Base-by-base conservation (phyloP, 2,329 filamentous ascomycete genomes). In the Talaromyces sp. region DNA sequence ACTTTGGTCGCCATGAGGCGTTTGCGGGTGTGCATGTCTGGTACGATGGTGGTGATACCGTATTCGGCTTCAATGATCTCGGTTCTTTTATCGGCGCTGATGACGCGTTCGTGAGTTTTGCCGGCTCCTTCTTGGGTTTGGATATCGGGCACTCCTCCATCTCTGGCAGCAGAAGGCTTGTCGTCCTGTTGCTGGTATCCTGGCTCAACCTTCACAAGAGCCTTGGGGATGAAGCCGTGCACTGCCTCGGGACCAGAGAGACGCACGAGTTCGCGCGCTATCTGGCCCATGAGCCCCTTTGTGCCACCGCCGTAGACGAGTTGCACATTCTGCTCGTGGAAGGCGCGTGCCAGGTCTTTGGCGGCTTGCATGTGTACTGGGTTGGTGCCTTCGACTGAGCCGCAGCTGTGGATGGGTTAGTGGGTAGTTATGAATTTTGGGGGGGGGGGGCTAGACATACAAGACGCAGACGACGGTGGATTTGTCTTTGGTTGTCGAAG, bases 241-340 rank as follows among this genome's bases (percentile, higher is more conserved):
- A 98, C 95, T 13, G 90, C 81, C 60, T 88, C 78, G 0, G 93
- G 92, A 2, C 95, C 94, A 5, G 89, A 88, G 68, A 97, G 87
- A 0, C 90, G 84, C 70, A 96, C 92, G 33, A 99, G 88, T 0
- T 92, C 93, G 72, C 89, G 90, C 54, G 95, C 92, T 11, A 98
- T 80, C 75, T 97, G 93, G 74, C 95, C 95, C 95, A 99, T 99
- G 54, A 99, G 85, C 10, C 95, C 95, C 43, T 92, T 88, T 2
- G 94, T 98, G 73, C 95, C 95, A 70, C 95, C 95, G 70, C 95
- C 95, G 78, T 98, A 99, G 69, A 98, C 93, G 50, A 99, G 87
- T 10, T 86, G 85, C 72, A 96, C 92, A 76, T 91, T 88, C 73
- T 90, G 85, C 60, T 85, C 84, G 75, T 93, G 90, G 80, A 98